phyloP scores from a whole-genome alignment of 2,329 filamentous ascomycete genomes.

The Alternaria longipes region DNA sequence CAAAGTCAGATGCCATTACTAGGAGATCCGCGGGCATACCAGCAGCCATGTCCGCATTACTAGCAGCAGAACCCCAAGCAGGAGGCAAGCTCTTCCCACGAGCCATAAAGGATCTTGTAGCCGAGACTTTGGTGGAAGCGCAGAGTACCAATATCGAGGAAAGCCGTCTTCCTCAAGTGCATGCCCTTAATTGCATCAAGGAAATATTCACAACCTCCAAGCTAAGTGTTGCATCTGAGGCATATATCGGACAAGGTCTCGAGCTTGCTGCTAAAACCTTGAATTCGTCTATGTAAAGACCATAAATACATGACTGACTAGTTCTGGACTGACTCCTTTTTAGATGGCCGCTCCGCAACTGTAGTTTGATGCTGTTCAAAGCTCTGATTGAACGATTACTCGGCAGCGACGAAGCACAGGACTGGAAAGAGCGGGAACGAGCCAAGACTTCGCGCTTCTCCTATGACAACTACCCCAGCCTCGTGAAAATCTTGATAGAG shows the following conservation, averaged over 20 bases:
- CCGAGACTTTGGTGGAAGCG: constrained; percentile 66
- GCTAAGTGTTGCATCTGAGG: constrained; percentile 76
- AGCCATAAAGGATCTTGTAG: constrained; percentile 70
- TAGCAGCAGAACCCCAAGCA: constrained; percentile 72
- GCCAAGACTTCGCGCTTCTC: constrained; percentile 65
- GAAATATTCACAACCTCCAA: constrained; percentile 88
- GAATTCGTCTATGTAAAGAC: constrained; percentile 76
- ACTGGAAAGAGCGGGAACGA: constrained; percentile 64
- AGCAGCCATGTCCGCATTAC: constrained; percentile 81
- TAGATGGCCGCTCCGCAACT: constrained; percentile 94
- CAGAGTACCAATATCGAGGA: constrained; percentile 63
- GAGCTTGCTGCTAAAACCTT: constrained; percentile 82
- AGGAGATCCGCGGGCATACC: constrained; percentile 92
- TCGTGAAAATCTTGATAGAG: constrained; percentile 70
- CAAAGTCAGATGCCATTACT: constrained; percentile 80
- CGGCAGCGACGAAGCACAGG: constrained; percentile 71
- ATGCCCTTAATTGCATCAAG: constrained; percentile 92
- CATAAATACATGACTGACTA: not conserved
- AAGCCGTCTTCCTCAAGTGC: constrained; percentile 82
- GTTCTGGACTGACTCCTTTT: constrained; percentile 9
- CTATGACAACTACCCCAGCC: constrained; percentile 72
- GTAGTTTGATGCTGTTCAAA: constrained; percentile 86
- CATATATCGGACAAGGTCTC: constrained; percentile 76
- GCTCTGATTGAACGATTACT: constrained; percentile 83
- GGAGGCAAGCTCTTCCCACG: constrained; percentile 66